Conservation (phyloP, 495 filamentous ascomycete genomes). For the Immersiella caudata region DNA sequence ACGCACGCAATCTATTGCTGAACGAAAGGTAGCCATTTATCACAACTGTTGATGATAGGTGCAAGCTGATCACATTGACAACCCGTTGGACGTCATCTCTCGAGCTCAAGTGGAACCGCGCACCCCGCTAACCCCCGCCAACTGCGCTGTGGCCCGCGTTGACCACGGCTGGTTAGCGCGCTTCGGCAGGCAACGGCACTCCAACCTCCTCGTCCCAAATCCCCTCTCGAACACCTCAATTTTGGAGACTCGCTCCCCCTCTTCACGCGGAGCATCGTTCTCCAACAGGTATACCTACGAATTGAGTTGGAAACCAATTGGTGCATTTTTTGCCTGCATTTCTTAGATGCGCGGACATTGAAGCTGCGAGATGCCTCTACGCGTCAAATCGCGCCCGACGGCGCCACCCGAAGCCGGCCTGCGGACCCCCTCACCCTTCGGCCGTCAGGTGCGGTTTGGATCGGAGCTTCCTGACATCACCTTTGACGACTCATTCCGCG, state of each 20-base stretch:
- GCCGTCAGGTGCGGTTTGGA: conserved; percentile 25
- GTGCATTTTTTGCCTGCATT: neutral
- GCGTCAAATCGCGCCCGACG: conserved; percentile 46
- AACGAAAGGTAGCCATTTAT: neutral
- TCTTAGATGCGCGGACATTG: neutral
- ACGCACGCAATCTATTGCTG: neutral
- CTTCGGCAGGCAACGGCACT: too few species aligned
- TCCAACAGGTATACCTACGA: neutral
- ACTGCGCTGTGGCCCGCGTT: neutral
- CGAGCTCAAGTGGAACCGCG: neutral
- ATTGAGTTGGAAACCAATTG: neutral
- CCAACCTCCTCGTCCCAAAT: too few species aligned
- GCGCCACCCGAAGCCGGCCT: conserved; percentile 25
- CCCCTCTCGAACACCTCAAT: too few species aligned
- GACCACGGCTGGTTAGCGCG: neutral
- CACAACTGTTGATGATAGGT: neutral
- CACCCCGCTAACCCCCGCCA: neutral
- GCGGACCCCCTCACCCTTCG: conserved; percentile 35
- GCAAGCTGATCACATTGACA: neutral
- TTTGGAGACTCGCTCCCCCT: neutral
- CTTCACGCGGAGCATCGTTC: neutral
- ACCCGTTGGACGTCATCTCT: neutral
- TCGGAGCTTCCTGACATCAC: conserved; percentile 64
- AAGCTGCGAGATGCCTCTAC: conserved; percentile 42
- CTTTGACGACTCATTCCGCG: conserved; percentile 64